phyloP scores from a whole-genome alignment of 495 filamentous ascomycete genomes.

The Achaetomiella virescens region DNA sequence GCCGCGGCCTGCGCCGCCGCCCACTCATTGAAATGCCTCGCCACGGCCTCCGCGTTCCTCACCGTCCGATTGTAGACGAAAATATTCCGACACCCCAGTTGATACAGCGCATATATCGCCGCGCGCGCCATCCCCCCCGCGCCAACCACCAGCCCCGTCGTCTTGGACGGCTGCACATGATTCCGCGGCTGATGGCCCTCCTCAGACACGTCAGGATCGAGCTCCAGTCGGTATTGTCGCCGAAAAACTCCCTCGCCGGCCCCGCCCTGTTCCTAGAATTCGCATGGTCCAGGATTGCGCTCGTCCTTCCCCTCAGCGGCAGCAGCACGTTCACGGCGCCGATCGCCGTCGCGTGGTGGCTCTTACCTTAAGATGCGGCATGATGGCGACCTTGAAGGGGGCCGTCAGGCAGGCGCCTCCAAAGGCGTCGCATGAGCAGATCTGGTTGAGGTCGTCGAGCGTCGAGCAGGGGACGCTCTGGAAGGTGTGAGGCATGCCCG shows the following conservation, averaged over 20 bases:
- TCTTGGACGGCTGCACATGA: slow-evolving; percentile 59
- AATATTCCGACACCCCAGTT: slow-evolving; percentile 71
- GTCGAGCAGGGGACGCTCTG: slow-evolving; percentile 57
- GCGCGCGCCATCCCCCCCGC: slow-evolving; percentile 79
- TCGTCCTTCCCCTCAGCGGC: slow-evolving; percentile 57
- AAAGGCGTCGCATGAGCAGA: slow-evolving; percentile 59
- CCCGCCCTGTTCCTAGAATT: slow-evolving; percentile 62
- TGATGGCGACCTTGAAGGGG: slow-evolving; percentile 70
- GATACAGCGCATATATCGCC: slow-evolving; percentile 72
- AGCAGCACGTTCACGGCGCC: slow-evolving; percentile 80
- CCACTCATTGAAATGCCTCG: slow-evolving; percentile 61
- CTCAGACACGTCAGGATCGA: slow-evolving; percentile 62
- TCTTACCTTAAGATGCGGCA: slow-evolving; percentile 62
- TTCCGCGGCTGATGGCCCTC: slow-evolving; percentile 76
- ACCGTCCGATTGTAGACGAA: slow-evolving; percentile 70
- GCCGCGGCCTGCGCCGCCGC: slow-evolving; percentile 27
- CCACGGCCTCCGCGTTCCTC: slow-evolving; percentile 57
- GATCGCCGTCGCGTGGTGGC: slow-evolving; percentile 70
- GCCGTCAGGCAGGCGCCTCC: slow-evolving; percentile 68
- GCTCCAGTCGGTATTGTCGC: slow-evolving; percentile 83
- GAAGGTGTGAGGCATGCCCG: slow-evolving; percentile 68
- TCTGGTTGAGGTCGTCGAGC: slow-evolving; percentile 55
- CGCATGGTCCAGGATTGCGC: slow-evolving; percentile 57
- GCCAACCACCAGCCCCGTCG: slow-evolving; percentile 67
- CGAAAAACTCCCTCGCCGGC: slow-evolving; percentile 61